Evolutionary conservation across 371 early-diverging fungal genomes (phyloP).

Genomic region (Syncephalastrum monosporum): DNA sequence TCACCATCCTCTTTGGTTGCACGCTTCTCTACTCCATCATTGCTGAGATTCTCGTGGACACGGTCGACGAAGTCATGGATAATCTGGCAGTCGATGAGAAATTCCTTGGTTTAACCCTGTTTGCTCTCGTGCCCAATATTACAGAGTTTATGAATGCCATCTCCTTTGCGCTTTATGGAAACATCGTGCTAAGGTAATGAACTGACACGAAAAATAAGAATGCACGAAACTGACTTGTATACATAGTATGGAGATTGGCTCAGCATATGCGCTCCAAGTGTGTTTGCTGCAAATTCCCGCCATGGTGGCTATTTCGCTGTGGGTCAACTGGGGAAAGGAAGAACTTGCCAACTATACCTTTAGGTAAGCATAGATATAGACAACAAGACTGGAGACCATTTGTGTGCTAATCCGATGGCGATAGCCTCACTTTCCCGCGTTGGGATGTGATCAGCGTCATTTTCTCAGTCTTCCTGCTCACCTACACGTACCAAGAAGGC

Average conservation of each 20-base stretch:
- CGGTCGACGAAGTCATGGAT: slow-evolving; percentile 72
- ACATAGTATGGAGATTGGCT: slow-evolving; percentile 86
- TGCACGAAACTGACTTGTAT: slow-evolving; percentile 3
- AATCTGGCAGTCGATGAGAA: slow-evolving; percentile 77
- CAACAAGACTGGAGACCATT: background rate
- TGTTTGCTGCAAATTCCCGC: slow-evolving; percentile 93
- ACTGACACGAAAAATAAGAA: too few species aligned
- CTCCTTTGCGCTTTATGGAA: slow-evolving; percentile 89
- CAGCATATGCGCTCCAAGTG: slow-evolving; percentile 94
- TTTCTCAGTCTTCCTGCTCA: slow-evolving; percentile 86
- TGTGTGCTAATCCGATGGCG: slow-evolving; percentile 7
- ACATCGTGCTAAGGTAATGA: slow-evolving; percentile 79
- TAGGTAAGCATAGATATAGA: slow-evolving; percentile 25
- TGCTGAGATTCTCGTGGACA: slow-evolving; percentile 82
- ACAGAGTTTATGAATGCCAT: slow-evolving; percentile 97
- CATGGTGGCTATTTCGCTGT: slow-evolving; percentile 84
- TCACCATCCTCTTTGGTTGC: slow-evolving; percentile 76
- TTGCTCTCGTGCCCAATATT: slow-evolving; percentile 93
- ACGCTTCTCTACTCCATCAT: slow-evolving; percentile 87
- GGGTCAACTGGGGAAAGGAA: slow-evolving; percentile 55
- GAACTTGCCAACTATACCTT: slow-evolving; percentile 41
- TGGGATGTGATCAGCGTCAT: slow-evolving; percentile 88
- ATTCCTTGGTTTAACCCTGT: slow-evolving; percentile 88
- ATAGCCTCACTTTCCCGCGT: slow-evolving; percentile 90
- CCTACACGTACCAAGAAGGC: slow-evolving; percentile 91